Base-by-base conservation (phyloP, 129 eudicot species). In the Flaveria trinervia region DNA sequence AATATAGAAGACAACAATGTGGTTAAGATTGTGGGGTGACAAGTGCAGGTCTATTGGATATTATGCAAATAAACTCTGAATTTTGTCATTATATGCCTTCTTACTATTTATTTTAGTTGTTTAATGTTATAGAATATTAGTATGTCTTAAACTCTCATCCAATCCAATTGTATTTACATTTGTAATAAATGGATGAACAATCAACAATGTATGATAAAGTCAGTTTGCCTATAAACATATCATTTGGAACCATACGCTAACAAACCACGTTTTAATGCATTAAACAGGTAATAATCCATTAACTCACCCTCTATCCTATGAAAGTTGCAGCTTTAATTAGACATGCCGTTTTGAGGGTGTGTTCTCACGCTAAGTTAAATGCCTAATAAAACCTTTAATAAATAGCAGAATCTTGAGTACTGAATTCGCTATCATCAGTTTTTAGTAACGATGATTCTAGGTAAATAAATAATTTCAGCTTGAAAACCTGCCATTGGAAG, bases 251-350 rank as follows among this genome's bases (percentile, higher is more conserved):
- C 73, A 23, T 71, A 52, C 14, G 26, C 44, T 25, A 39, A 48
- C 26, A 25, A 43, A 49, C 65, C 50, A 72, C 4, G 36, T 20
- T 52, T 71, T 49, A 28, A 50, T 14, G 52, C 11, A 12, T 61
- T 9, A 17, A 56, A 55, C 43, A 73, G 56, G 55, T 43, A 36
- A 56, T 73, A 41, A 56, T 12, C 52, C 18, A 50, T 56, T 16
- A 28, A 51, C 36, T 46, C 75, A 9, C 30, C 76, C 5, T 51
- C 6, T n/a, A 22, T 44, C 52, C 49, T 17, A 72, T 72, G 67
- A 26, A 26, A 52, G 55, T 20, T 55, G 77, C 68, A 56, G 13
- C 54, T 56, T 73, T 39, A 73, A 56, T 28, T 41, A 73, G 23
- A 57, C 54, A 56, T 22, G 7, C 28, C 18, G 66, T 33, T 54